Base-by-base conservation (phyloP, 805 yeast species). In the Yarrowia divulgata region DNA sequence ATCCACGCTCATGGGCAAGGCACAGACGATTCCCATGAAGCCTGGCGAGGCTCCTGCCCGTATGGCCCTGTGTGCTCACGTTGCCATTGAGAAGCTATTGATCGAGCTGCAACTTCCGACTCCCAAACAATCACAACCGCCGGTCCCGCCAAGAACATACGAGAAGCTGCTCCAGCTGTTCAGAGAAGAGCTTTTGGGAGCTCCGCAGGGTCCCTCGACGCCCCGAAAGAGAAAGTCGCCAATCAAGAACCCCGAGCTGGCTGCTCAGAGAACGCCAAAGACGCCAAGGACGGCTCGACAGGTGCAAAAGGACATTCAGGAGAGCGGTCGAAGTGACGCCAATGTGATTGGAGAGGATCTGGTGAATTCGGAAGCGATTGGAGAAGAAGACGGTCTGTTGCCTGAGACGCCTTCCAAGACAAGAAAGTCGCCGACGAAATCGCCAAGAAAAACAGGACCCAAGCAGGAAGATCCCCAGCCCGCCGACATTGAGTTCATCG, bases 21-120 rank as follows among this genome's bases (percentile, higher is more conserved):
- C 68, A 3, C 48, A 63, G 39, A 63, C 57, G 3, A 63, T 63
- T 18, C 57, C 68, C 12, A 48, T 74, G 62, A 69, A 67, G 46
- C 74, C 76, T 5, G 71, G 69, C 12, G 76, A 74, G 62, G 74
- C 73, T 23, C 69, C 73, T 3, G 75, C 75, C 5, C 63, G 76
- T 34, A 52, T 67, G 63, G 67, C 70, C 10, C 43, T 74, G 8
- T 72, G 75, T 63, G 70, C 72, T 10, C 73, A 73, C 14, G 48
- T 74, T 42, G 77, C 77, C 12, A 63, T 73, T 34, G 77, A 74
- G 40, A 63, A 66, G 43, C 60, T 69, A 34, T 18, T 62, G 42
- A 69, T 37, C 13, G 48, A 58, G 16, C 63, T 71, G 19, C 19
- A 45, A 32, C 62, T 74, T 0, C 72, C 74, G 1, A 55, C 64